These are phyloP conservation scores for Sarocladiaceae sp. DNA, from an alignment of 2,329 filamentous ascomycete genomes.

Conservation along the genomic window DNA sequence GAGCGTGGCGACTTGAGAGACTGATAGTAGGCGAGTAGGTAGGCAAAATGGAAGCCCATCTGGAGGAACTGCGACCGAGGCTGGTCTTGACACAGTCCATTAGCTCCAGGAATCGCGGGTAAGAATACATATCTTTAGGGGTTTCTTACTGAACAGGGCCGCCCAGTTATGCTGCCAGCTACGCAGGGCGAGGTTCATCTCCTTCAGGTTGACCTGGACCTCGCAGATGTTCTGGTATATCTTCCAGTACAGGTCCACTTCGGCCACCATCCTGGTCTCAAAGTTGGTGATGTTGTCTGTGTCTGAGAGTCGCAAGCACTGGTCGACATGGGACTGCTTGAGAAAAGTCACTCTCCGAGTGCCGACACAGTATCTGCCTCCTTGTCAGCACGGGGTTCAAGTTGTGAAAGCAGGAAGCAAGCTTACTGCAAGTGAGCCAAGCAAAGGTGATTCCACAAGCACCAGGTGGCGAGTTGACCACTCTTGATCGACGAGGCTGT, in stretches of 20 bases:
- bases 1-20: slow-evolving; percentile 15
- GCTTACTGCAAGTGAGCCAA: slow-evolving; percentile 21
- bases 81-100: slow-evolving; percentile 14
- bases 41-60: slow-evolving; percentile 23
- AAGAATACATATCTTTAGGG: too few relatives aligned
- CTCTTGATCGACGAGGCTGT: neutral
- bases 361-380: slow-evolving; percentile 22
- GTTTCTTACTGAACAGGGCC: slow-evolving; percentile 16
- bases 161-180: slow-evolving; percentile 18
- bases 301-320: slow-evolving; percentile 14
- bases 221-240: slow-evolving; percentile 17
- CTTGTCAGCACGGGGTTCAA: too few relatives aligned
- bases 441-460: slow-evolving; percentile 22
- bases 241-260: slow-evolving; percentile 22
- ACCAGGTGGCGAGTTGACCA: slow-evolving; percentile 14
- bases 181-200: slow-evolving; percentile 13
- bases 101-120: too few relatives aligned
- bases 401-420: too few relatives aligned
- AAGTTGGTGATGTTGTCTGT: slow-evolving; percentile 16
- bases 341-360: slow-evolving; percentile 17
- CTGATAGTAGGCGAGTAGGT: slow-evolving; percentile 18
- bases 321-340: slow-evolving; percentile 16
- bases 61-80: slow-evolving; percentile 23
- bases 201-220: slow-evolving; percentile 10
- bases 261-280: slow-evolving; percentile 21